phyloP scores from a whole-genome alignment of 495 filamentous ascomycete species.

The Aspergillus bertholletiae region DNA sequence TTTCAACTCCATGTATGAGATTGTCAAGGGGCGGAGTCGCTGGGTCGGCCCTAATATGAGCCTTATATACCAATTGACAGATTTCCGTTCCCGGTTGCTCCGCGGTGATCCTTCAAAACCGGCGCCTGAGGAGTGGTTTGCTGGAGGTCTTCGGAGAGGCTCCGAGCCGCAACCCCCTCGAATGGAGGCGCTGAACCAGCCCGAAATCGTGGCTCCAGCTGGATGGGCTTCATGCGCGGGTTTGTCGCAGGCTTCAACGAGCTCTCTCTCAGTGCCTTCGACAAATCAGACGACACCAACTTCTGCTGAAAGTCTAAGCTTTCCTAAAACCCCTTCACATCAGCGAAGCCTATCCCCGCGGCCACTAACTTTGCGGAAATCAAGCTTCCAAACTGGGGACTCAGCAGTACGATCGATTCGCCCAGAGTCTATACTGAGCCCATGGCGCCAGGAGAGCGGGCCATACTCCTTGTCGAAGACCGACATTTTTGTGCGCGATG shows the following conservation, averaged over 20 bases:
- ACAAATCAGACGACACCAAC: slow-evolving; percentile 24
- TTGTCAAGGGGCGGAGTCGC: slow-evolving; percentile 81
- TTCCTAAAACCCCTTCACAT: slow-evolving; percentile 25
- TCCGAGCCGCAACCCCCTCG: slow-evolving; percentile 34
- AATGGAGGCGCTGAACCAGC: slow-evolving; percentile 8
- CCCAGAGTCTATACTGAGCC: slow-evolving; percentile 10
- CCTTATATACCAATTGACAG: slow-evolving; percentile 93
- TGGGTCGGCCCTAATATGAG: slow-evolving; percentile 99
- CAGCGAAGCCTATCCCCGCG: slow-evolving; percentile 40
- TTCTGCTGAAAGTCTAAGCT: slow-evolving; percentile 27
- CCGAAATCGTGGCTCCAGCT: slow-evolving; percentile 8
- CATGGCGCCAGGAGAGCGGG: slow-evolving; percentile 1
- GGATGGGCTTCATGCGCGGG: slow-evolving; percentile 18
- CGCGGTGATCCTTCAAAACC: slow-evolving; percentile 43
- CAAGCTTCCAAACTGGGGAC: slow-evolving; percentile 32
- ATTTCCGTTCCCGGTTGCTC: slow-evolving; percentile 57
- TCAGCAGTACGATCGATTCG: slow-evolving; percentile 10
- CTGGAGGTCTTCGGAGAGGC: slow-evolving; percentile 22
- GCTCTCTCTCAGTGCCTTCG: slow-evolving; percentile 28
- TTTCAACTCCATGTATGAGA: slow-evolving; percentile 90
- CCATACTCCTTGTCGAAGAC: slow-evolving; percentile 30
- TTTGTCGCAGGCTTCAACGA: slow-evolving; percentile 24
- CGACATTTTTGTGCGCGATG: slow-evolving; percentile 36
- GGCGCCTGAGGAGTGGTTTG: slow-evolving; percentile 35
- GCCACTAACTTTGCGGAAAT: slow-evolving; percentile 39